Base-by-base conservation (phyloP, 768 basidiomycete genomes). In the Hygrocybe coccinea region DNA sequence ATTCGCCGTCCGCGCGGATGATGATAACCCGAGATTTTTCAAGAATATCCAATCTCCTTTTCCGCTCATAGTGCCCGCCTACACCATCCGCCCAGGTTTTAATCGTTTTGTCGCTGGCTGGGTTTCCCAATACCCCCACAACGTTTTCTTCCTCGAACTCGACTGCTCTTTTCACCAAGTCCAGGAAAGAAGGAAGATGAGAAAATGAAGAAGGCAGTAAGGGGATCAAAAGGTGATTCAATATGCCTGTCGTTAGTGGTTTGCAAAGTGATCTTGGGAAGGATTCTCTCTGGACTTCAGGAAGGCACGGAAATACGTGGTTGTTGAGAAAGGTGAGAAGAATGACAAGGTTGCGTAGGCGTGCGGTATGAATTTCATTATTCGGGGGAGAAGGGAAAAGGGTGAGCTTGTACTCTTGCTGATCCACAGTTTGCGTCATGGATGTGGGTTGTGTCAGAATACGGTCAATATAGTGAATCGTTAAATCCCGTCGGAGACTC, bases 21-120 rank as follows among this genome's bases (percentile, higher is more conserved):
- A 92, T 76, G 43, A 84, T 73, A 14, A 62, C 62, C 54, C 91
- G 76, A 12, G 82, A 78, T n/a, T 69, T 69, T 39, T 88, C 84
- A 5, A 92, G 75, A 44, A 93, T 81, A 50, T 76, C 73, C 34
- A 80, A 71, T 12, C 92, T 78, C 62, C 91, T 71, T 61, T 86
- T 82, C 57, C 83, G 82, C 66, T 93, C 92, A 67, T 93, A 95
- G 67, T 91, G 89, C 2, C 76, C 70, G 15, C 81, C 79, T 10
- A 90, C 76, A 3, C 81, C 79, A 48, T 85, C 78, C 3, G 79
- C 80, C 89, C 93, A 95, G 5, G 69, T 62, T 62, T 80, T 79
- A 54, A 95, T 79, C 6, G 83, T 71, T 22, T 72, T 73, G 44
- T 85, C 82, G 5, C 71, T 69, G 11, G 60, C 54, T 19, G 76